phyloP scores from a whole-genome alignment of 192 early-diverging fungal genomes.

The Gorgonomyces haynaldii region DNA sequence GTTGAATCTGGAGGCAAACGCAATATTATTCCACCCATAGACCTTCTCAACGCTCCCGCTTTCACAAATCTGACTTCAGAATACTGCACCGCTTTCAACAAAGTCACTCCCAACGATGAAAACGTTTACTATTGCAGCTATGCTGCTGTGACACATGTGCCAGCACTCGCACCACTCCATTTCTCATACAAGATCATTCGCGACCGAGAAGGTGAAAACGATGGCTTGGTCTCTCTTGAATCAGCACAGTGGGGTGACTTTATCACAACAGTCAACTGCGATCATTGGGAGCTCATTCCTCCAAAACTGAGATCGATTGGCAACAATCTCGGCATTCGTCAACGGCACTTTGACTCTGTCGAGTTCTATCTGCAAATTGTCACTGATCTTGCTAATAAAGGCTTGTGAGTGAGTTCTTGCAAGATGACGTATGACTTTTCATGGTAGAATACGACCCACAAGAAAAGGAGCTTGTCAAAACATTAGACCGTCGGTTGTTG shows the following conservation, averaged over 20 bases:
- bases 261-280: constrained; percentile 43
- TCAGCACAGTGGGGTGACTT: constrained; percentile 86
- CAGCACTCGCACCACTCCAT: constrained; percentile 57
- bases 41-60: constrained; percentile 70
- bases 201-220: constrained; percentile 75
- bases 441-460: constrained; percentile 34
- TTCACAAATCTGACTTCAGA: constrained; percentile 84
- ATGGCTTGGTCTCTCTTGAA: constrained; percentile 75
- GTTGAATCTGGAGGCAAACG: neutral
- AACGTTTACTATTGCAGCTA: constrained; percentile 66
- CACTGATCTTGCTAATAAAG: neutral
- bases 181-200: constrained; percentile 71
- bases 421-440: no score
- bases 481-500: constrained; percentile 15
- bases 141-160: constrained; percentile 43
- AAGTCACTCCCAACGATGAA: constrained; percentile 66
- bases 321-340: no score
- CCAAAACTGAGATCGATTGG: constrained; percentile 16
- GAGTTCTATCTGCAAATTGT: neutral
- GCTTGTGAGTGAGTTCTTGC: neutral
- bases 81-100: constrained; percentile 80
- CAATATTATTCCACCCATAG: neutral
- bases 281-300: constrained; percentile 82
- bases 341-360: neutral
- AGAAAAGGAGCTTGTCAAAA: constrained; percentile 20